Evolutionary conservation across 1,284 basidiomycete species (phyloP), one percentile per base, ranked within the genome.

Genomic region (Cryptococcus deneoformans): DNA sequence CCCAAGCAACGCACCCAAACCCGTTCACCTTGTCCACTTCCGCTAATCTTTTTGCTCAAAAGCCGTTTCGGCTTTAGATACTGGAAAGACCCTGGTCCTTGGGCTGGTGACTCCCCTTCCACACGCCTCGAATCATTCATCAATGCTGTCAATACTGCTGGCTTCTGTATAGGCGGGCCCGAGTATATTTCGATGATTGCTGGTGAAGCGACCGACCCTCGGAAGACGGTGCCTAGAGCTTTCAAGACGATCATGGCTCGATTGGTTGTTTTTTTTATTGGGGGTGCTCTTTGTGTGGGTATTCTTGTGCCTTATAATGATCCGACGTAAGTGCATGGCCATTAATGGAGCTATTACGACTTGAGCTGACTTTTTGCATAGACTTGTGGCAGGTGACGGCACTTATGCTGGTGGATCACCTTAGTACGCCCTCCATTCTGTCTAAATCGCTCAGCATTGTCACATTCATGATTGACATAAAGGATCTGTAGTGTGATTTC

Each of bases 181-280:
- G 64, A 73, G 60, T 65, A 71, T 67, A 55, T 65, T 20, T 66
- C 64, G 20, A 58, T 68, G 55, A 62, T 66, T 34, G 54, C 58
- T 3, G 66, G 66, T 5, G 66, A 68, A 43, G 62, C 60, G 14
- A 66, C 61, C 46, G 50, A 61, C 39, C 69, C 69, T 8, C 58
- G 74, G 20, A 61, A 57, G 9, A 58, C 62, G 29, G 58, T 77
- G 37, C 73, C 74, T 3, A 51, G 58, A 46, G 74, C 73, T 2
- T 71, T 72, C 65, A 70, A 59, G 42, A 58, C 67, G 2, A 65
- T 68, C 34, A 61, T 72, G 24, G 61, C 59, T 47, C 70, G 75
- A 42, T 55, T 77, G 39, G 46, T 71, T 46, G 50, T 68, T 49
- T 76, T 49, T 76, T 77, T 68, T 64, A 58, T 72, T 38, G 61